Base-by-base conservation (phyloP, 805 yeast species). In the Saturnispora gosingensis region DNA sequence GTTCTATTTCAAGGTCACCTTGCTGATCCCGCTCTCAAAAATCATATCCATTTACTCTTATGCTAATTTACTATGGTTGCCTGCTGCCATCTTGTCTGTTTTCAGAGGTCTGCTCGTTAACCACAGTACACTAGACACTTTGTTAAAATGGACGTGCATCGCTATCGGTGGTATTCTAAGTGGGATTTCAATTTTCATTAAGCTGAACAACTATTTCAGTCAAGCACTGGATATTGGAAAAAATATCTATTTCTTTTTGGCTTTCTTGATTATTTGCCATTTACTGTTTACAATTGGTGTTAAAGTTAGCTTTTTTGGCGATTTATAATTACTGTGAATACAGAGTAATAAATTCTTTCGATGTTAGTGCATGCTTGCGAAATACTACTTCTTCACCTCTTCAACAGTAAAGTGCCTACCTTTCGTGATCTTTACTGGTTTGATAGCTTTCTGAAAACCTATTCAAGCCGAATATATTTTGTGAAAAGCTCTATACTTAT, bases 1-100 rank as follows among this genome's bases (percentile, higher is more conserved):
- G 47, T 85, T 77, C 62, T 62, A 72, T 53, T 71, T 79, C 60
- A 81, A 83, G 58, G 72, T 85, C 45, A 43, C 54, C 24, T 65
- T 68, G 35, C 65, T 81, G 18, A 61, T 70, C 13, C 74, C 82
- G 8, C 68, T 84, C 55, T 73, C 82, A 4, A 82, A 79, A 58
- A 61, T 86, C 47, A 69, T 90, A 2, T 80, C 91, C 4, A 75
- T 88, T 34, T 90, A 85, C 67, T 96, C 97, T 2, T 90, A 91
- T 68, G 77, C 96, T 18, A 85, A 85, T 60, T 68, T 84, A 5
- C 76, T 82, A 53, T 90, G 97, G 97, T 70, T 85, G n/a, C 95
- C 96, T 1, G 82, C 88, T 22, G 83, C 90, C 0, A 62, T 83
- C 1, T 61, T 82, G 30, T 76, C 80, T 53, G 72, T 85, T 13